Percentiles rank a stretch among this genome's conserved stretches.
These are phyloP conservation scores for Macrocystidia cucumis DNA, from an alignment of 1,284 basidiomycete species.

Conservation along the genomic window DNA sequence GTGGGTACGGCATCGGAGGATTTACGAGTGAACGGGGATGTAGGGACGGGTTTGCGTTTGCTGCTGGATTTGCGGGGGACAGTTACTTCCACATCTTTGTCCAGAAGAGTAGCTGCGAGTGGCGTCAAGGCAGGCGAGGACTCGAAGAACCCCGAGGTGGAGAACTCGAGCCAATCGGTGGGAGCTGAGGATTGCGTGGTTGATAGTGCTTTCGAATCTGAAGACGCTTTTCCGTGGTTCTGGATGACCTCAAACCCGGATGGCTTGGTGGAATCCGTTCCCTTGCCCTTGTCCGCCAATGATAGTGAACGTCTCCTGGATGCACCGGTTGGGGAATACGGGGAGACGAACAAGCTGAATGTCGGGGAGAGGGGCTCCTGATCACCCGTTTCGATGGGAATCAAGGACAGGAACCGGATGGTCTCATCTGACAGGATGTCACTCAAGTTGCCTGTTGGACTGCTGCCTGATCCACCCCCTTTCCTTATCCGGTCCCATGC, in stretches of 20 bases:
- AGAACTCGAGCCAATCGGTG: constrained; percentile 52
- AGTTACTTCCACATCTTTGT: constrained; percentile 55
- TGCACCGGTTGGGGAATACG: constrained; percentile 7
- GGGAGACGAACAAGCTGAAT: constrained; percentile 21
- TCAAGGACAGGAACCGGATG: constrained; percentile 44
- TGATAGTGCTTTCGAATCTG: constrained; percentile 9
- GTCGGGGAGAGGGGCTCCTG: constrained; percentile 20
- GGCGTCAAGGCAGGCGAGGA: constrained; percentile 28
- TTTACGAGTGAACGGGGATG: constrained; percentile 14
- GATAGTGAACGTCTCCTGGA: constrained; percentile 22
- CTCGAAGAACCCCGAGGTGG: constrained; percentile 54
- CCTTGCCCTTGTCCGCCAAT: constrained; percentile 16
- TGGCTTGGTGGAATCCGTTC: constrained; percentile 14
- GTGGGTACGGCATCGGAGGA: constrained; percentile 11
- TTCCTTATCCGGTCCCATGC: constrained; percentile 54
- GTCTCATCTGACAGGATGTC: constrained; percentile 63
- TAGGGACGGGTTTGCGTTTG: constrained; percentile 14
- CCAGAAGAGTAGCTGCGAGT: constrained; percentile 49
- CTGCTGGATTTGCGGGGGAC: constrained; percentile 24
- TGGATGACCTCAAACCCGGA: constrained; percentile 15
- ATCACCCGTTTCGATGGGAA: constrained; percentile 22
- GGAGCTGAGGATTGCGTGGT: constrained; percentile 14
- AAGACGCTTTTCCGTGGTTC: constrained; percentile 11
- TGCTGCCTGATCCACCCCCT: constrained; percentile 17
- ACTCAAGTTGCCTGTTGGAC: constrained; percentile 22